Base-by-base conservation (phyloP, 2,329 filamentous ascomycete species). In the Neonectria hederae region DNA sequence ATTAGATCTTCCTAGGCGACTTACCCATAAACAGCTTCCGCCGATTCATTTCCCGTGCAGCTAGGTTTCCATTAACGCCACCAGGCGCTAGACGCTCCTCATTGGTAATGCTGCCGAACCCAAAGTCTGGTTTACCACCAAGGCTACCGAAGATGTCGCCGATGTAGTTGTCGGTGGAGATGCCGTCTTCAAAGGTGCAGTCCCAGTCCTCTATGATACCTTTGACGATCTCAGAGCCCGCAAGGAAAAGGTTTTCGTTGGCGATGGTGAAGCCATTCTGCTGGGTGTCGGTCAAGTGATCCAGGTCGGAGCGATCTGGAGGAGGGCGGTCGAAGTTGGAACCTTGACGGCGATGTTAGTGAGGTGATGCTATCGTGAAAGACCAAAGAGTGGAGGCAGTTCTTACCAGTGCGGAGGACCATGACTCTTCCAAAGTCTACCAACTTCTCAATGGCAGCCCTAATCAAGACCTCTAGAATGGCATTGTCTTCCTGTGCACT, bases 401-500 rank as follows among this genome's bases (percentile, higher is more conserved):
- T 63, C 76, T 65, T 66, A 83, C 83, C 84, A 0, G 89, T 88
- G 28, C 91, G 84, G 84, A 92, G 87, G 63, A 92, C 77, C 59
- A 93, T 89, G 66, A 91, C 84, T 3, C 91, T 84, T 5, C 81
- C 76, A 76, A 91, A 93, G 75, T 93, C 91, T 4, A 89, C 85
- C 5, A 87, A 72, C 2, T 85, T 83, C 66, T 82, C 81, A 22
- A 85, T 77, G 0, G 88, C 85, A 2, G 84, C 84, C 13, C 90
- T 85, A 21, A 92, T 77, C 28, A 93, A 79, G 5, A 86, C 89
- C 70, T 90, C 89, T 1, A 92, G 83, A 0, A 86, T 86, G 0
- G 90, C 90, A 70, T 89, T 92, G 74, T 93, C 90, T 76, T 93
- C 91, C 75, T 92, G 90, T 0, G 90, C 90, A 1, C 86, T 90